Conservation (phyloP, 768 basidiomycete genomes). For the Lactarius trivialis region DNA sequence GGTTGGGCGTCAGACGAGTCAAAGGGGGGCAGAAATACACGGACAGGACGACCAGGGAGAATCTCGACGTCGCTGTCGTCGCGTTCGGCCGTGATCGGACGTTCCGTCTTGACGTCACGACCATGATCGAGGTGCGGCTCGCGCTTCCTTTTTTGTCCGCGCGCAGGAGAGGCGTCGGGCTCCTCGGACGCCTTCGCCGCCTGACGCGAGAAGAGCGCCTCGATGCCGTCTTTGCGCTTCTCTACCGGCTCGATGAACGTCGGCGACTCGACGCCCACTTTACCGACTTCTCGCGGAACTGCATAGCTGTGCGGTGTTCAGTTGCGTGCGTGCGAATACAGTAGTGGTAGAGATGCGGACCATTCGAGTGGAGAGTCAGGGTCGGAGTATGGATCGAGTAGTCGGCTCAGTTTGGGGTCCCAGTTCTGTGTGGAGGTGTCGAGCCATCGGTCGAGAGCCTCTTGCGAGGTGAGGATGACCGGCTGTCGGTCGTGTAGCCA, state of each 20-base stretch:
- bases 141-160: conserved; percentile 14
- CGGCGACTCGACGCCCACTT: conserved; percentile 77
- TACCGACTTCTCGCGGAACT: conserved; percentile 87
- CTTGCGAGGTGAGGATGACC: conserved; percentile 61
- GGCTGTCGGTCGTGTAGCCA: conserved; percentile 94
- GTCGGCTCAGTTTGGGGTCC: conserved; percentile 50
- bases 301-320: no score
- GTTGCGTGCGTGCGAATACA: no score
- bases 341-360: no score
- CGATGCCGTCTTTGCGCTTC: conserved; percentile 77
- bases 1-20: background rate
- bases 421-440: conserved; percentile 65
- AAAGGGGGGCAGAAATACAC: background rate
- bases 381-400: conserved; percentile 58
- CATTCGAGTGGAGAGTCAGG: conserved; percentile 51
- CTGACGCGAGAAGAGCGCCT: conserved; percentile 75
- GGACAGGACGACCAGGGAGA: conserved; percentile 3
- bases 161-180: background rate
- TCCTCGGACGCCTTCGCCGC: conserved; percentile 17
- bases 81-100: background rate
- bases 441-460: conserved; percentile 69
- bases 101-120: background rate
- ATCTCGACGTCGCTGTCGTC: conserved; percentile 20
- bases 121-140: background rate
- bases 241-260: conserved; percentile 77